These are phyloP conservation scores for Clarireedia hainanense DNA, from an alignment of 2,329 filamentous ascomycete genomes.

Conservation along the genomic window DNA sequence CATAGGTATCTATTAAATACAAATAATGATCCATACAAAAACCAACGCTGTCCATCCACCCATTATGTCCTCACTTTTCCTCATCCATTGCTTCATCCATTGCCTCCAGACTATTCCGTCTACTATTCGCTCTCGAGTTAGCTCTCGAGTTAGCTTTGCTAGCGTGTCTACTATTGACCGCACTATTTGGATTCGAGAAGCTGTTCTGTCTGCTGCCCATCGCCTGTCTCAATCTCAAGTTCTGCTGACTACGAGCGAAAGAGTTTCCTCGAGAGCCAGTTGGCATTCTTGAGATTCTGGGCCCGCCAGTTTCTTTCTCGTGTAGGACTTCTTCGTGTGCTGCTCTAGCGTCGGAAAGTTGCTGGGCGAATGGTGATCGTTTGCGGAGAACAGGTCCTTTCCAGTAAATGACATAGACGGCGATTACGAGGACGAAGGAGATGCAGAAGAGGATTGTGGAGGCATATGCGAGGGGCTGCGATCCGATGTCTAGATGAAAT, in stretches of 20 bases:
- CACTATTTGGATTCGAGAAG: not conserved
- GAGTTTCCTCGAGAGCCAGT: slow-evolving; percentile 17
- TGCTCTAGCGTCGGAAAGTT: slow-evolving; percentile 37
- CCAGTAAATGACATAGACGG: slow-evolving; percentile 61
- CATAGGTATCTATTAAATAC: not conserved
- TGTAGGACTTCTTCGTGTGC: not conserved
- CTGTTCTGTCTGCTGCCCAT: slow-evolving; percentile 14
- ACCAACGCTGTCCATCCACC: not conserved
- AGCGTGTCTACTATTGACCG: not conserved
- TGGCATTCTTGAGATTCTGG: slow-evolving; percentile 12
- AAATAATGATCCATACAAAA: not conserved
- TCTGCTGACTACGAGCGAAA: slow-evolving; percentile 17
- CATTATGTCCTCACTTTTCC: not conserved
- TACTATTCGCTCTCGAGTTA: not conserved
- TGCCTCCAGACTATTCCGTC: slow-evolving; percentile 2
- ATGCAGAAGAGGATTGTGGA: slow-evolving; percentile 56
- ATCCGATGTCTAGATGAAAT: slow-evolving; percentile 39
- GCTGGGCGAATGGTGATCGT: slow-evolving; percentile 57
- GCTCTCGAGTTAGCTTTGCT: not conserved
- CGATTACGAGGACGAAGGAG: slow-evolving; percentile 50
- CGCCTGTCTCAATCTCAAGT: slow-evolving; percentile 18
- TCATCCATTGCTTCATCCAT: not conserved
- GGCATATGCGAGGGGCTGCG: slow-evolving; percentile 48
- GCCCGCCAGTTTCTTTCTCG: not conserved
- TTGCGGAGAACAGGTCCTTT: slow-evolving; percentile 52